phyloP scores from a whole-genome alignment of 345 rosid species.

The Heritiera fomes region DNA sequence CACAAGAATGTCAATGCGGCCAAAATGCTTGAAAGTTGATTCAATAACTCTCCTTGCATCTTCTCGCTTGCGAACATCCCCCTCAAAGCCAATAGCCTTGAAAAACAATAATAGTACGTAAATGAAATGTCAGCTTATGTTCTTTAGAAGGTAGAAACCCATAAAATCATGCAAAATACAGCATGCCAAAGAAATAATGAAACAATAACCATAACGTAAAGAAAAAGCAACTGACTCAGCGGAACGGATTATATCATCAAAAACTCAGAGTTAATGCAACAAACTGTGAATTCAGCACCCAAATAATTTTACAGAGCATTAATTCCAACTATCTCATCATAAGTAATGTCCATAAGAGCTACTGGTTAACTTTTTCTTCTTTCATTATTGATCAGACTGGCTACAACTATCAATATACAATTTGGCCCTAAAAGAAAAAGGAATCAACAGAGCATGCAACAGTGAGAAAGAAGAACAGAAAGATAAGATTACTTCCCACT shows the following conservation, averaged over 20 bases:
- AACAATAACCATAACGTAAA: neutral
- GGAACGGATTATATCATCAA: neutral
- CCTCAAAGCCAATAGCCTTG: constrained; percentile 82
- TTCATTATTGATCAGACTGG: neutral
- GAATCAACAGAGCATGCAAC: neutral
- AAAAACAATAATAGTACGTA: neutral
- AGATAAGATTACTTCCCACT: neutral
- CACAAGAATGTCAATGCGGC: constrained; percentile 66
- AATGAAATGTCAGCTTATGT: too few relatives aligned
- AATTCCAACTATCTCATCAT: neutral
- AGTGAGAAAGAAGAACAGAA: neutral
- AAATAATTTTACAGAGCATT: neutral
- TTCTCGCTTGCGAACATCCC: constrained; percentile 78
- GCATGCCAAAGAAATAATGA: neutral
- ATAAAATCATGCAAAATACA: neutral
- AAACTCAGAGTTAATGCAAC: neutral
- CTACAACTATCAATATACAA: neutral
- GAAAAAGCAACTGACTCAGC: neutral
- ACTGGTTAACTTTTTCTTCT: neutral
- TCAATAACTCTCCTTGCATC: constrained; percentile 73
- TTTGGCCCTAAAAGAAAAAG: neutral
- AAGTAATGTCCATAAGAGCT: neutral
- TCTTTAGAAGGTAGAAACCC: neutral
- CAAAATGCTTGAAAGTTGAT: constrained; percentile 64
- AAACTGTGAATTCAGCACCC: neutral